Evolutionary conservation across 1,284 basidiomycete species (phyloP).

Genomic region (Cerioporus squamosus): DNA sequence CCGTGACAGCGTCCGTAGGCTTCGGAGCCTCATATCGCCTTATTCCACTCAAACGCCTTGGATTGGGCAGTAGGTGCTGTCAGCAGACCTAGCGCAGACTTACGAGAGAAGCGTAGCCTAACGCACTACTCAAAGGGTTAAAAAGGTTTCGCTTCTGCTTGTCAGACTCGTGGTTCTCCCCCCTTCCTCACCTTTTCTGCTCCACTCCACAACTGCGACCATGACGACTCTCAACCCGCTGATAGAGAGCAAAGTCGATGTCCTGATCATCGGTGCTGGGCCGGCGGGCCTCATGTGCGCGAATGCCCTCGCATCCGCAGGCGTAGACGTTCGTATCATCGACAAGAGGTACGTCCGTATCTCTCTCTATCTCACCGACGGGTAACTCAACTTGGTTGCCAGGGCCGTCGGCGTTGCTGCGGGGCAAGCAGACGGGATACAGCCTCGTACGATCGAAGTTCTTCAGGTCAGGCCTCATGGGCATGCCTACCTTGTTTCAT

Average conservation of each 20-base stretch:
- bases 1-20: no score
- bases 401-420: conserved; percentile 62
- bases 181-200: background rate
- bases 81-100: no score
- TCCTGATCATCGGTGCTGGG: conserved; percentile 60
- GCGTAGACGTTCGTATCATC: conserved; percentile 65
- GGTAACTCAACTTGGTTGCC: background rate
- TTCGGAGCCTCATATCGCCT: no score
- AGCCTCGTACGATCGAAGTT: conserved; percentile 79
- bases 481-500: background rate
- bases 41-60: no score
- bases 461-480: conserved; percentile 52
- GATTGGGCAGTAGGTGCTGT: no score
- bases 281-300: conserved; percentile 67
- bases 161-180: background rate
- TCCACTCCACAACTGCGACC: no score
- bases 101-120: no score
- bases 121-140: no score
- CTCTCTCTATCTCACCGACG: no score
- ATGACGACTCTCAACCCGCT: no score
- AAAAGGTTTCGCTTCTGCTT: no score
- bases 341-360: conserved; percentile 57
- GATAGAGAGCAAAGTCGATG: conserved; percentile 45
- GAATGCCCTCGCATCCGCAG: conserved; percentile 63
- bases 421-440: conserved; percentile 82